Conservation (phyloP, 805 yeast genomes). For the Suhomyces prunicola region DNA sequence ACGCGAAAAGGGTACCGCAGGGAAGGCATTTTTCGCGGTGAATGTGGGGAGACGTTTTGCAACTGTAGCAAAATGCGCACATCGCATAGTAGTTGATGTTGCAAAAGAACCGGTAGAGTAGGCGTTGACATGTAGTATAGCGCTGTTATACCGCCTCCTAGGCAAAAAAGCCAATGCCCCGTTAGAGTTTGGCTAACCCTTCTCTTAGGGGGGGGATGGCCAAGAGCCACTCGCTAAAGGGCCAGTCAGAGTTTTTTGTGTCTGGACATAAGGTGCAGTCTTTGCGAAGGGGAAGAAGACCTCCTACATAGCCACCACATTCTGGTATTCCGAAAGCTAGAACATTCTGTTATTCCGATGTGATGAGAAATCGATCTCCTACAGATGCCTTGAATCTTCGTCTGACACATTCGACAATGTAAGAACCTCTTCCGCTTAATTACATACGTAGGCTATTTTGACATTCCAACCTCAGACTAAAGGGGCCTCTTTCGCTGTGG, state of each 20-base stretch:
- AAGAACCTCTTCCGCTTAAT: neutral
- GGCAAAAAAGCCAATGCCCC: neutral
- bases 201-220: neutral
- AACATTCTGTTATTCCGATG: neutral
- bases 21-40: neutral
- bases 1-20: neutral
- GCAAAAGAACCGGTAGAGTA: neutral
- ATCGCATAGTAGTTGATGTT: neutral
- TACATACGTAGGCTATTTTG: neutral
- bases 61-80: neutral
- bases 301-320: neutral
- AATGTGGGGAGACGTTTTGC: neutral
- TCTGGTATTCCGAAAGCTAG: neutral
- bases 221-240: neutral
- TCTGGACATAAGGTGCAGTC: neutral
- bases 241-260: no score
- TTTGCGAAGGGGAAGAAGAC: neutral
- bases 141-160: neutral
- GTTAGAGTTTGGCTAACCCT: neutral
- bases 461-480: neutral
- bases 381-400: neutral
- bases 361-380: neutral
- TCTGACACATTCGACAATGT: neutral
- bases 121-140: neutral
- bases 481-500: neutral